Evolutionary conservation across 2,329 filamentous ascomycete species (phyloP).

Genomic region (Celoporthe dispersa): DNA sequence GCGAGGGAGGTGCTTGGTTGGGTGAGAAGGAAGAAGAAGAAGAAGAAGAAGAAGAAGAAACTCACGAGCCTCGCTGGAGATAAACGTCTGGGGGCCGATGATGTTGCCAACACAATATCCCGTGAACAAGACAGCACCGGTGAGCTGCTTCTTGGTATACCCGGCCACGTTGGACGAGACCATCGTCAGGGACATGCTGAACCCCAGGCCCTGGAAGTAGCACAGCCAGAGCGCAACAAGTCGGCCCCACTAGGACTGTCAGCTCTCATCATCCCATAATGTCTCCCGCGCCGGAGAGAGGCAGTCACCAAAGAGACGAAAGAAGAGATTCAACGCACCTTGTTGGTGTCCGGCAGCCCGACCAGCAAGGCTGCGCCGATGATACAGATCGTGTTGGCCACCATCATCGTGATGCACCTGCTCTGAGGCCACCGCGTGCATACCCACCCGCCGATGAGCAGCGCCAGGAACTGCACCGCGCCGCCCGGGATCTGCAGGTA

Average conservation of each 20-base stretch:
- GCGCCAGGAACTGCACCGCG: slow-evolving; percentile 58
- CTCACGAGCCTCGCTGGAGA: slow-evolving; percentile 49
- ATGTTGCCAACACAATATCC: slow-evolving; percentile 41
- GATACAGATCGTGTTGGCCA: slow-evolving; percentile 60
- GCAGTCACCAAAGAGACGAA: too few species aligned
- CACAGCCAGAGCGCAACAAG: slow-evolving; percentile 60
- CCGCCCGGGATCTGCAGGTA: slow-evolving; percentile 62
- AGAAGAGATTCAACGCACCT: slow-evolving; percentile 35
- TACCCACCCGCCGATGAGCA: slow-evolving; percentile 55
- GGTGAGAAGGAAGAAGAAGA: too few species aligned
- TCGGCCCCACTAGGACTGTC: slow-evolving; percentile 51
- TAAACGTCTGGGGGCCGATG: slow-evolving; percentile 40
- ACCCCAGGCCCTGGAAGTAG: slow-evolving; percentile 40
- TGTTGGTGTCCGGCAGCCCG: slow-evolving; percentile 52
- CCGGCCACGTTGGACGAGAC: slow-evolving; percentile 41
- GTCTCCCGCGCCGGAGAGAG: neutral
- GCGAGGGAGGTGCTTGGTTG: neutral
- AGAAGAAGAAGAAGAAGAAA: slow-evolving; percentile 10
- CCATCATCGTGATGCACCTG: slow-evolving; percentile 58
- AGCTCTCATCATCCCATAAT: neutral
- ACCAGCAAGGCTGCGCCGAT: slow-evolving; percentile 56
- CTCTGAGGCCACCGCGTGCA: slow-evolving; percentile 56
- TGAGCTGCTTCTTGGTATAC: slow-evolving; percentile 41
- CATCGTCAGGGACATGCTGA: slow-evolving; percentile 41
- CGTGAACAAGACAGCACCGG: slow-evolving; percentile 37